phyloP scores from a whole-genome alignment of 306 rosid species.

The Notholithocarpus densiflorus region DNA sequence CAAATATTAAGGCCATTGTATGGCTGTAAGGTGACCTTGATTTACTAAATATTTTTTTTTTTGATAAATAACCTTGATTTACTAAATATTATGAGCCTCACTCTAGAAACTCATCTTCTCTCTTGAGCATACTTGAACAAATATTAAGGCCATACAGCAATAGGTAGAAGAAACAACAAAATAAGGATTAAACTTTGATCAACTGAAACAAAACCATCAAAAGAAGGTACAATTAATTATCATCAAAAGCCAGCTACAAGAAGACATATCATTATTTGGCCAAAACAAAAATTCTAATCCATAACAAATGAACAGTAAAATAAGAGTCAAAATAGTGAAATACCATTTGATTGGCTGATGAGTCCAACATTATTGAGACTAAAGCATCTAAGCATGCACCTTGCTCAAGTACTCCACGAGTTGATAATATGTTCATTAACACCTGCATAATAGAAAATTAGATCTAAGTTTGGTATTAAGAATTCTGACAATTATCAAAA shows the following conservation, averaged over 20 bases:
- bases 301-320: not conserved
- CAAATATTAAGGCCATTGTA: too few species aligned
- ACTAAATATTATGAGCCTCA: slow-evolving; percentile 2
- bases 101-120: slow-evolving; percentile 9
- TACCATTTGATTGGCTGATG: slow-evolving; percentile 88
- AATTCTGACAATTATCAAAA: too few species aligned
- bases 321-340: not conserved
- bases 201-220: not conserved
- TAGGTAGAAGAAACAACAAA: not conserved
- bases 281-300: not conserved
- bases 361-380: slow-evolving; percentile 85
- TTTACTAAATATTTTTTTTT: not conserved
- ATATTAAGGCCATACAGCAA: not conserved
- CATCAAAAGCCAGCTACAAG: not conserved
- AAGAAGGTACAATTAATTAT: not conserved
- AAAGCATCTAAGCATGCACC: slow-evolving; percentile 92
- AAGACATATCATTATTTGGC: not conserved
- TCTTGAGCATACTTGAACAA: not conserved
- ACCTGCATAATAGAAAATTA: slow-evolving; percentile 44
- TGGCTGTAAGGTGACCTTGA: too few species aligned
- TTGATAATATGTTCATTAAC: slow-evolving; percentile 75
- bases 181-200: not conserved
- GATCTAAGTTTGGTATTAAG: not conserved
- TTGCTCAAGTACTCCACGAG: slow-evolving; percentile 77
- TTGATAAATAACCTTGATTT: too few species aligned